Evolutionary conservation across 2,329 filamentous ascomycete species (phyloP).

Genomic region (Orbilia quercus): DNA sequence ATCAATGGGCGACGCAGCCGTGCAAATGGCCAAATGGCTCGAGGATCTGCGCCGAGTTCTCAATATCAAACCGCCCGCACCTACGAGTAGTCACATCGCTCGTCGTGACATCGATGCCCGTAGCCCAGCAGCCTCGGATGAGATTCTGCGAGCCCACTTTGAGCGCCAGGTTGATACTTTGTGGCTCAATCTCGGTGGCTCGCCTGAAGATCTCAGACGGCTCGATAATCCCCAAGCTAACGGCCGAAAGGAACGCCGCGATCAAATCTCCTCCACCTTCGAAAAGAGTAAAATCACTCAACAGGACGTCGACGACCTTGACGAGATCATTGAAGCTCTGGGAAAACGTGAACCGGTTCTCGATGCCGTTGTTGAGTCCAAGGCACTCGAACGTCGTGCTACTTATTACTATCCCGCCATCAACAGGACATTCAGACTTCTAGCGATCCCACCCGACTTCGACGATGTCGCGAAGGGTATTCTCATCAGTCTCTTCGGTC

Average conservation of each 20-base stretch:
- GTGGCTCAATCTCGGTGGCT: not conserved
- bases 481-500: not conserved
- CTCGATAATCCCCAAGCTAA: not conserved
- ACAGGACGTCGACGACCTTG: not conserved
- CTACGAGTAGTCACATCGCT: too few relatives aligned
- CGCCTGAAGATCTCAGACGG: not conserved
- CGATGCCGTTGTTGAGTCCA: not conserved
- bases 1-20: not conserved
- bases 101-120: too few relatives aligned
- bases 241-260: not conserved
- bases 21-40: not conserved
- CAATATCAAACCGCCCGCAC: not conserved
- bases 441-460: not conserved
- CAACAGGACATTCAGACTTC: slow-evolving; percentile 10
- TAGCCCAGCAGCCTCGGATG: not conserved
- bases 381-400: not conserved
- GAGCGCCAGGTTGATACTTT: not conserved
- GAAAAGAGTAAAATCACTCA: not conserved
- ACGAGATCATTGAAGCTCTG: slow-evolving; percentile 2
- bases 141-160: not conserved
- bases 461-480: not conserved
- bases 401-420: not conserved
- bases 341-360: not conserved
- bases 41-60: not conserved
- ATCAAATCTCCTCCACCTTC: not conserved